A percentile compares a stretch with the other conserved stretches of the same genome.
Conservation (phyloP, 768 basidiomycete species). For the Suillus sp. region DNA sequence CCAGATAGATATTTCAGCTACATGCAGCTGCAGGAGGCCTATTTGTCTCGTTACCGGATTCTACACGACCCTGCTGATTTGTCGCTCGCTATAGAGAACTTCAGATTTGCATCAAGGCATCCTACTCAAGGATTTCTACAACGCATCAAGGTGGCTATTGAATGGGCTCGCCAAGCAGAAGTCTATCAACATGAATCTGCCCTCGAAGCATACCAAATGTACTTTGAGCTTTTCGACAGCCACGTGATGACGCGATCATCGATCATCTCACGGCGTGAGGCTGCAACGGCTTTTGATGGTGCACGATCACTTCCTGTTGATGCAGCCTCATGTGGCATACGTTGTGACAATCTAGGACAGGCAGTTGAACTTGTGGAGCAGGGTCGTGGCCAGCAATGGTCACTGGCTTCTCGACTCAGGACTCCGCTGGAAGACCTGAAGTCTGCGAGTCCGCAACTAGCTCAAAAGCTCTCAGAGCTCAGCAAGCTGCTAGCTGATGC, state of each 20-base stretch:
- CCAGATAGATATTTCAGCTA: neutral
- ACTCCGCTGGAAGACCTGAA: slow-evolving; percentile 27
- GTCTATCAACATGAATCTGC: too few species aligned
- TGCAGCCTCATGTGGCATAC: slow-evolving; percentile 20
- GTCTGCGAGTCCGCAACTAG: neutral
- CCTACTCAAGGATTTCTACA: neutral
- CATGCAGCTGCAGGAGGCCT: neutral
- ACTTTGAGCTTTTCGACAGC: too few species aligned
- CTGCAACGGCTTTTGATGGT: neutral
- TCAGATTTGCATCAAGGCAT: neutral
- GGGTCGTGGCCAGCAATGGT: slow-evolving; percentile 27
- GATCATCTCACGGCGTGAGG: slow-evolving; percentile 1
- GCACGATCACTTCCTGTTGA: neutral
- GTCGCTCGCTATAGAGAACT: neutral
- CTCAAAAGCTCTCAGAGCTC: neutral
- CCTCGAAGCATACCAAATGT: too few species aligned
- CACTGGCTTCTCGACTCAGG: slow-evolving; percentile 27
- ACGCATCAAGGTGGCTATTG: neutral
- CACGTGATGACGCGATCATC: neutral
- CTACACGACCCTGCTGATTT: neutral
- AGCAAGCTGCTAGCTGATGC: neutral
- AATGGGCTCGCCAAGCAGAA: too few species aligned
- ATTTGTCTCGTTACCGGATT: neutral
- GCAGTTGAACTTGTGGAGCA: slow-evolving; percentile 32
- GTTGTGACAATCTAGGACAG: slow-evolving; percentile 5